These are phyloP conservation scores for Umbelopsis isabellina DNA, from an alignment of 192 early-diverging fungal species.

Conservation along the genomic window DNA sequence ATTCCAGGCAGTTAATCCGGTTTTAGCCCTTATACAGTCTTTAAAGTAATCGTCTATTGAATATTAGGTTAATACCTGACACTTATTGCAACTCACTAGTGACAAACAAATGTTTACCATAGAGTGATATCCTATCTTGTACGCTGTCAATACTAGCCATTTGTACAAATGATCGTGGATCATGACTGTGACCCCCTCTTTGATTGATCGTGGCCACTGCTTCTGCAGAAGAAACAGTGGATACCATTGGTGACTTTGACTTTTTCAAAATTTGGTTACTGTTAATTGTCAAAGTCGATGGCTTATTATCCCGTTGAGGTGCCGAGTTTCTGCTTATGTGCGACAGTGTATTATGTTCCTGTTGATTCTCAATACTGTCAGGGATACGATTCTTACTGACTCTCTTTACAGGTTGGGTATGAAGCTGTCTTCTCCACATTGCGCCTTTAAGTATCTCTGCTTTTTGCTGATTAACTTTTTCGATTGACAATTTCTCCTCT, in stretches of 20 bases:
- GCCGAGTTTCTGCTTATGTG: background rate
- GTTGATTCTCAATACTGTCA: background rate
- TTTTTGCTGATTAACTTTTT: background rate
- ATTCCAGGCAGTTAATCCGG: background rate
- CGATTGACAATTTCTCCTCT: background rate
- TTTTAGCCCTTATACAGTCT: constrained; percentile 12
- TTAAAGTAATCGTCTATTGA: background rate
- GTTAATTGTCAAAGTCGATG: background rate
- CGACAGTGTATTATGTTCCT: background rate
- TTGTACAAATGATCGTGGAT: background rate
- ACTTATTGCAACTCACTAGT: background rate
- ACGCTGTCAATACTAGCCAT: background rate
- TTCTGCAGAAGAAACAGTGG: background rate
- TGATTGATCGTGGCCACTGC: background rate
- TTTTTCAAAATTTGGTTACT: background rate
- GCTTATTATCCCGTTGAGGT: background rate
- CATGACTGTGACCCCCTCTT: background rate
- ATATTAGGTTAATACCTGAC: background rate
- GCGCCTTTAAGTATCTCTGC: background rate
- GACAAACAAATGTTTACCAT: background rate
- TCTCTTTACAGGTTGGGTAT: background rate
- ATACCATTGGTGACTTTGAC: background rate
- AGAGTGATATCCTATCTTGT: background rate
- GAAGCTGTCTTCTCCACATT: background rate
- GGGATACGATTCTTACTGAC: background rate